These are phyloP conservation scores for Sordariomycetes sp. DNA, from an alignment of 2,329 filamentous ascomycete species.

Conservation along the genomic window DNA sequence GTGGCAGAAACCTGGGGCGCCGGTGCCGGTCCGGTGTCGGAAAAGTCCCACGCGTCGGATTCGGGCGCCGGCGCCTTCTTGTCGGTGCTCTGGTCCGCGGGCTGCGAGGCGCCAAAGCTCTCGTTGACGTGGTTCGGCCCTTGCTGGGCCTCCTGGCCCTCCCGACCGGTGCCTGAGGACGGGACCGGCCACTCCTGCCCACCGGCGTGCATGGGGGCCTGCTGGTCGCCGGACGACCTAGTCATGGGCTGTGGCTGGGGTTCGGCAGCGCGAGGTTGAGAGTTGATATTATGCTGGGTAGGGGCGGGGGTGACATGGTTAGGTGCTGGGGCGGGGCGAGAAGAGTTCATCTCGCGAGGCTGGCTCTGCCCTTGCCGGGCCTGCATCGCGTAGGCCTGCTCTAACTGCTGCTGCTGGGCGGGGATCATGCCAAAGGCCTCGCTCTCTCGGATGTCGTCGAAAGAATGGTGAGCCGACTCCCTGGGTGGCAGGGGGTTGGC, in stretches of 20 bases:
- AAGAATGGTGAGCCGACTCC: conserved; percentile 43
- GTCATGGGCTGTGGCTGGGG: conserved; percentile 35
- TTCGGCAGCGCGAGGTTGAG: conserved; percentile 19
- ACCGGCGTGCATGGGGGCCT: conserved; percentile 23
- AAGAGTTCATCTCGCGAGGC: conserved; percentile 4
- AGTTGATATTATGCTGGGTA: conserved; percentile 13
- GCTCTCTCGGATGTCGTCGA: conserved; percentile 31
- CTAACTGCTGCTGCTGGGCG: conserved; percentile 22
- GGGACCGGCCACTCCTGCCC: conserved; percentile 18
- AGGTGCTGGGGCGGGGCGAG: conserved; percentile 15
- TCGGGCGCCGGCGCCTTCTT: conserved; percentile 22
- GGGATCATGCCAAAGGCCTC: conserved; percentile 30
- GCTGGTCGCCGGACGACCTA: conserved; percentile 33
- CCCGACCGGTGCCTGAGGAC: conserved; percentile 11
- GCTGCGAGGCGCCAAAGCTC: neutral
- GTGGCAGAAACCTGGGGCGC: conserved; percentile 43
- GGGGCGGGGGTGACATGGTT: conserved; percentile 34
- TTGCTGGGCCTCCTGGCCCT: neutral
- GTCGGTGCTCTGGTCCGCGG: conserved; percentile 1
- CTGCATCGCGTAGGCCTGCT: conserved; percentile 26
- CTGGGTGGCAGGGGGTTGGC: conserved; percentile 53
- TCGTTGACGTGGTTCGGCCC: conserved; percentile 1
- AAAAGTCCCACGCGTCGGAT: conserved; percentile 79
- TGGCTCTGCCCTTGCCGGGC: conserved; percentile 2
- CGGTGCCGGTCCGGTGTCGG: neutral